phyloP scores from a whole-genome alignment of 169 alveolate species.

The Eimeria sp. region DNA sequence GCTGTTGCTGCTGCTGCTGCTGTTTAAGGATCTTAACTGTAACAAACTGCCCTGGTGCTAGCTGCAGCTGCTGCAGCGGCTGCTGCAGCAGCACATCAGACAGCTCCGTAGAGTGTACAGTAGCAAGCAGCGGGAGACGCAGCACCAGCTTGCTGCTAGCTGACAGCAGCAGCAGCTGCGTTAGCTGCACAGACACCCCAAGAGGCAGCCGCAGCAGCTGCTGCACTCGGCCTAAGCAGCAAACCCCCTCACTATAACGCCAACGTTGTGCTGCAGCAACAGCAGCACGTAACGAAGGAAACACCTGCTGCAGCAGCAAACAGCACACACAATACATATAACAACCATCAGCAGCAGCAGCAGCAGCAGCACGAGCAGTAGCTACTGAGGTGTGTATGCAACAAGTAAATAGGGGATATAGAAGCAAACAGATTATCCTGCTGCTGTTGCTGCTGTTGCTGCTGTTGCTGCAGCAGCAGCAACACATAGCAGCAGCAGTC shows the following conservation, averaged over 20 bases:
- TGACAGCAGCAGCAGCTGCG: not conserved
- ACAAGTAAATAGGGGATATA: no score
- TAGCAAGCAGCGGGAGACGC: no score
- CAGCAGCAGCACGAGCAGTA: not conserved
- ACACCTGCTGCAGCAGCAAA: not conserved
- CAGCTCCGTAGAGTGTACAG: no score
- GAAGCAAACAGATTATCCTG: no score
- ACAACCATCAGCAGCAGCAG: not conserved
- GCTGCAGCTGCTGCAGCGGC: no score
- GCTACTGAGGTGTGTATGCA: no score
- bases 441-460: no score
- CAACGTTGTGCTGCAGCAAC: constrained; percentile 32
- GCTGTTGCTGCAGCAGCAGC: not conserved
- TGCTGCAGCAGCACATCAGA: no score
- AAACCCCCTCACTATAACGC: not conserved
- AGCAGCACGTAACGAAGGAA: not conserved
- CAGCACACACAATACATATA: not conserved
- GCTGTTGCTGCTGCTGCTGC: not conserved
- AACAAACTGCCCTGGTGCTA: no score
- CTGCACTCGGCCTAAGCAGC: constrained; percentile 65
- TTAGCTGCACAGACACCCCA: constrained; percentile 16
- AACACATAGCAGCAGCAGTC: not conserved
- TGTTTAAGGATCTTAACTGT: no score
- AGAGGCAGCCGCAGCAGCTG: constrained; percentile 50
- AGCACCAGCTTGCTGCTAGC: not conserved